Conservation (phyloP, 768 basidiomycete species). For the Multifurca ochricompacta region DNA sequence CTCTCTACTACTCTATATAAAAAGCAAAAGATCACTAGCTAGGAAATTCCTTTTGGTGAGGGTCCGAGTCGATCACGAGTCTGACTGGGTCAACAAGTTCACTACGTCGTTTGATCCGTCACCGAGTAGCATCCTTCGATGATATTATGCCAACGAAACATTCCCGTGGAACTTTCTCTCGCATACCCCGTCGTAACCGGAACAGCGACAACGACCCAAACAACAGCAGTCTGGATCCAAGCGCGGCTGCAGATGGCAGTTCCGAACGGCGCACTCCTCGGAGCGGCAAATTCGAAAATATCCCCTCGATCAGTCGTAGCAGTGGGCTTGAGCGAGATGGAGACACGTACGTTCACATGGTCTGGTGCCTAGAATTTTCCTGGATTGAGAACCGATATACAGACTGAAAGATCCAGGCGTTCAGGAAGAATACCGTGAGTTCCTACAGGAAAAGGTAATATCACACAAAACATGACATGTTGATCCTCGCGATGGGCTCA, state of each 20-base stretch:
- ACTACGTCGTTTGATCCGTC: too few relatives aligned
- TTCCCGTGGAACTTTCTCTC: not conserved
- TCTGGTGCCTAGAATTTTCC: not conserved
- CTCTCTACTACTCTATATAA: too few relatives aligned
- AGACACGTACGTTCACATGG: conserved; percentile 49
- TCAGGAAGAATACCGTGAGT: conserved; percentile 62
- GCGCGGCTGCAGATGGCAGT: not conserved
- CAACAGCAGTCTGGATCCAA: not conserved
- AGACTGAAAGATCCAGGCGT: conserved; percentile 53
- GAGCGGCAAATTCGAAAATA: conserved; percentile 32
- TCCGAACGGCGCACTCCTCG: not conserved
- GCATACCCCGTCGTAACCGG: not conserved
- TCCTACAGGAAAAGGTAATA: conserved; percentile 59
- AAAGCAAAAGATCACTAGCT: too few relatives aligned
- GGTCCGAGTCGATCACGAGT: too few relatives aligned
- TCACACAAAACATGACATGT: not conserved
- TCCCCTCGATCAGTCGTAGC: conserved; percentile 69
- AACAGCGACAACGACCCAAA: too few relatives aligned
- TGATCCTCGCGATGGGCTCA: not conserved
- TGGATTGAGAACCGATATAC: conserved; percentile 25
- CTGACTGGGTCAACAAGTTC: too few relatives aligned
- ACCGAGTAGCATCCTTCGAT: not conserved
- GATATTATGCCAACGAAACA: conserved; percentile 2
- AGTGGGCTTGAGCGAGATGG: conserved; percentile 69
- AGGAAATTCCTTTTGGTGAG: too few relatives aligned